phyloP scores from a whole-genome alignment of 352 stramenopile genomes.

The Phytopythium vexans region DNA sequence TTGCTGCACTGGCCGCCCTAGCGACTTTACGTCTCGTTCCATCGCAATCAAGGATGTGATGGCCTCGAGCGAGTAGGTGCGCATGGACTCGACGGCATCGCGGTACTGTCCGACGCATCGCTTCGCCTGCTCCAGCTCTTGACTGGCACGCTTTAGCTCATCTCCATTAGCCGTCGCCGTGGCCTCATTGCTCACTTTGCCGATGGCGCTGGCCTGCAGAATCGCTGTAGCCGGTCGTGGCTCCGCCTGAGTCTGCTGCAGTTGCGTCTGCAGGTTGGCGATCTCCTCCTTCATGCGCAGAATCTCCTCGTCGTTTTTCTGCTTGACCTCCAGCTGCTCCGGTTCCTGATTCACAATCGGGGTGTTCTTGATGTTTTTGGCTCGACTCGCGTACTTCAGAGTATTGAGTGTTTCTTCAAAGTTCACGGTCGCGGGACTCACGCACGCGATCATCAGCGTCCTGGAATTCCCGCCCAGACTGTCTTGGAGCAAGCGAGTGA shows the following conservation, averaged over 20 bases:
- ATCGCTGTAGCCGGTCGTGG: conserved; percentile 7
- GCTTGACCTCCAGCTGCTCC: conserved; percentile 45
- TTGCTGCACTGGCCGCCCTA: conserved; percentile 69
- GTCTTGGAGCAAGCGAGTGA: conserved; percentile 87
- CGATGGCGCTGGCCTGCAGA: neutral
- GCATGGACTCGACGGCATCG: conserved; percentile 58
- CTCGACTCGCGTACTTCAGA: conserved; percentile 97
- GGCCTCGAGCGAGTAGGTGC: conserved; percentile 55
- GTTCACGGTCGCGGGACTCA: conserved; percentile 74
- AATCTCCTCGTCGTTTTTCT: conserved; percentile 53
- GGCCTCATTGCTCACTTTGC: neutral
- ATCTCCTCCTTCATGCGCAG: conserved; percentile 80
- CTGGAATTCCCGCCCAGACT: conserved; percentile 87
- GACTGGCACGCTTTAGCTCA: conserved; percentile 8
- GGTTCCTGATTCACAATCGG: conserved; percentile 93
- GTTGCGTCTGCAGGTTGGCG: conserved; percentile 58
- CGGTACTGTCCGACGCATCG: conserved; percentile 35
- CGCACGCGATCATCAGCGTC: conserved; percentile 90
- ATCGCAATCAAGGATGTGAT: conserved; percentile 71
- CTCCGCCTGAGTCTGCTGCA: conserved; percentile 31
- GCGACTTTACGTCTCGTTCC: conserved; percentile 71
- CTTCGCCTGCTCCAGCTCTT: conserved; percentile 31
- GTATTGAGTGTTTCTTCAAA: conserved; percentile 97
- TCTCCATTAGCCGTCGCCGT: neutral
- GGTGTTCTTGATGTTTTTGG: conserved; percentile 99